These are phyloP conservation scores for Microcera coccophila DNA, from an alignment of 2,329 filamentous ascomycete species.

Conservation along the genomic window DNA sequence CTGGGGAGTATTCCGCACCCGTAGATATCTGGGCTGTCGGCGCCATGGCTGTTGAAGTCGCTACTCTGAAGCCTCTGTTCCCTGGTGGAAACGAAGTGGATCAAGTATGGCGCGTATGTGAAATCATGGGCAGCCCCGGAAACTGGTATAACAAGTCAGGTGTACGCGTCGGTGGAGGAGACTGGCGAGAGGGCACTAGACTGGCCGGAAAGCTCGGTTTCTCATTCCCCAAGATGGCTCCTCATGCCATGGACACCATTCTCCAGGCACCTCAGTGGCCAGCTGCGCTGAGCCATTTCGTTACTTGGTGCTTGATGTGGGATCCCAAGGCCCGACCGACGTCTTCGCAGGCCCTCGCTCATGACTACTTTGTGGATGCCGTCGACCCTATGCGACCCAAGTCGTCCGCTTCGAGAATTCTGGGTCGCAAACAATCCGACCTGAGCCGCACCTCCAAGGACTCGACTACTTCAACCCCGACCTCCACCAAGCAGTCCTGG, in stretches of 20 bases:
- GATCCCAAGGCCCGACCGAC: conserved; percentile 90
- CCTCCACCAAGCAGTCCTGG: conserved; percentile 87
- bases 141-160: conserved; percentile 97
- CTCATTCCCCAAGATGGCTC: conserved; percentile 99
- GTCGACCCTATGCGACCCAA: conserved; percentile 90
- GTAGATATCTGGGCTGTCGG: conserved; percentile 99
- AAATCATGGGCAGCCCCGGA: conserved; percentile 98
- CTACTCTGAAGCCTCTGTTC: conserved; percentile 93
- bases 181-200: conserved; percentile 93
- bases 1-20: conserved; percentile 93
- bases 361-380: conserved; percentile 92
- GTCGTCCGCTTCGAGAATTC: conserved; percentile 76
- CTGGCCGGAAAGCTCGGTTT: conserved; percentile 95
- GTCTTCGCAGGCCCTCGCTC: conserved; percentile 86
- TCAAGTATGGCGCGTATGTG: conserved; percentile 97
- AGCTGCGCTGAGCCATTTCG: conserved; percentile 79
- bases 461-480: conserved; percentile 47
- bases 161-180: conserved; percentile 81
- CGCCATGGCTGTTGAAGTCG: conserved; percentile 97
- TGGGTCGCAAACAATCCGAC: conserved; percentile 88
- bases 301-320: conserved; percentile 99
- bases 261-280: conserved; percentile 91
- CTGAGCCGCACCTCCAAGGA: conserved; percentile 67
- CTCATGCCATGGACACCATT: conserved; percentile 92
- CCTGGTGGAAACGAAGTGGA: conserved; percentile 98